Conservation (phyloP, 2,329 filamentous ascomycete genomes). For the Sporothrix globosa region DNA sequence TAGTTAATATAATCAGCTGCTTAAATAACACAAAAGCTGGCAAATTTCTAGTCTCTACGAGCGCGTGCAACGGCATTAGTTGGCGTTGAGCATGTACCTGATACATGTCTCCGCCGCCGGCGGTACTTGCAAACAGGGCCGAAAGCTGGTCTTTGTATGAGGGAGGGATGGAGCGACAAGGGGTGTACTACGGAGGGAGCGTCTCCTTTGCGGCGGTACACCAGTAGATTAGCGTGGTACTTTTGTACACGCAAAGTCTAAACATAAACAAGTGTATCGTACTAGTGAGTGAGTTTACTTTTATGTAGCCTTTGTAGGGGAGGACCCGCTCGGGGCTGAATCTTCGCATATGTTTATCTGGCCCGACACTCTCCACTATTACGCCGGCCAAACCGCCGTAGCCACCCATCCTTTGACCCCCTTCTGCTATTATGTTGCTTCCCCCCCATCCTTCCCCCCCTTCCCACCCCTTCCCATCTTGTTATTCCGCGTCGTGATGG, state of each 20-base stretch:
- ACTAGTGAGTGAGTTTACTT: background rate
- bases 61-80: too few species aligned
- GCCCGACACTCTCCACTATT: constrained; percentile 55
- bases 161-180: constrained; percentile 29
- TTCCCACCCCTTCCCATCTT: background rate
- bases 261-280: background rate
- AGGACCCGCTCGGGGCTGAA: constrained; percentile 35
- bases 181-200: constrained; percentile 24
- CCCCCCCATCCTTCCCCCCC: background rate
- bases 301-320: constrained; percentile 10
- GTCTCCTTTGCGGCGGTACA: constrained; percentile 21
- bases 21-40: too few species aligned
- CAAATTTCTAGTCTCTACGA: too few species aligned
- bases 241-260: background rate
- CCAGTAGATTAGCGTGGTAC: background rate
- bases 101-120: constrained; percentile 20
- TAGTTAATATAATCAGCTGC: too few species aligned
- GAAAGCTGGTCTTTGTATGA: constrained; percentile 32
- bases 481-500: constrained; percentile 16
- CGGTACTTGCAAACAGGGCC: constrained; percentile 37
- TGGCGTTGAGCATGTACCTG: background rate
- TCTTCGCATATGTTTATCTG: constrained; percentile 34
- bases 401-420: constrained; percentile 42
- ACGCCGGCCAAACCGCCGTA: constrained; percentile 61
- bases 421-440: constrained; percentile 17